phyloP scores from a whole-genome alignment of 2,329 filamentous ascomycete genomes.

The Biscogniauxia sp. region DNA sequence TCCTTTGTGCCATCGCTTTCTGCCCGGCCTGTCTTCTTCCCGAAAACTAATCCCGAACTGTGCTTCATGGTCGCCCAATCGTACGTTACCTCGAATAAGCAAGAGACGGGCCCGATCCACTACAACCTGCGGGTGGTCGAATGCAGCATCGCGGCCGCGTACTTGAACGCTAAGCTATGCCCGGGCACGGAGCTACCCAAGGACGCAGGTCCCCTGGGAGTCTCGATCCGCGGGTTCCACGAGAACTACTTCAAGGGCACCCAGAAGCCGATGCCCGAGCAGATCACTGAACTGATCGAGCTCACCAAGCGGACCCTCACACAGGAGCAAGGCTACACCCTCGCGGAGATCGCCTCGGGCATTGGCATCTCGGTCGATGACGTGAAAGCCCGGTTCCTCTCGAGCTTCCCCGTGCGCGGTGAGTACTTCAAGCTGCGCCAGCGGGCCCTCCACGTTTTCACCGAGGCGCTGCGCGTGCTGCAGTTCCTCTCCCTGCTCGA shows the following conservation, averaged over 20 bases:
- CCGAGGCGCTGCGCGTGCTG: conserved; percentile 82
- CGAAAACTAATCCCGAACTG: conserved; percentile 75
- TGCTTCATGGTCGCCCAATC: conserved; percentile 93
- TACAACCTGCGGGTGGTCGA: conserved; percentile 98
- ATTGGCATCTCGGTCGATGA: conserved; percentile 68
- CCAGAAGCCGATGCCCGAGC: conserved; percentile 53
- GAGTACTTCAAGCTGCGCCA: conserved; percentile 85
- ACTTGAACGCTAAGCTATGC: conserved; percentile 58
- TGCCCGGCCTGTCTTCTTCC: conserved; percentile 77
- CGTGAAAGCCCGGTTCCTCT: conserved; percentile 76
- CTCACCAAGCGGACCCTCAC: conserved; percentile 69
- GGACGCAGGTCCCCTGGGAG: conserved; percentile 79
- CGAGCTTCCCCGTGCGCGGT: conserved; percentile 84
- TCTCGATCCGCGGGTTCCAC: conserved; percentile 84
- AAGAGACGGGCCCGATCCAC: conserved; percentile 86
- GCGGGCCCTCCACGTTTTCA: conserved; percentile 86
- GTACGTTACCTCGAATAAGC: conserved; percentile 92
- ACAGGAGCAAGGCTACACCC: conserved; percentile 80
- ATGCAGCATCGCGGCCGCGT: conserved; percentile 81
- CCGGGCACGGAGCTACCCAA: conserved; percentile 62
- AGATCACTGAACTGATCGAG: conserved; percentile 71
- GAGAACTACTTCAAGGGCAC: conserved; percentile 68
- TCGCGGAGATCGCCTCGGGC: conserved; percentile 75
- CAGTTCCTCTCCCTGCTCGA: conserved; percentile 79
- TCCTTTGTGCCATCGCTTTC: conserved; percentile 79